phyloP scores from a whole-genome alignment of 2,329 filamentous ascomycete species.

The Cladophialophora chaetospira region DNA sequence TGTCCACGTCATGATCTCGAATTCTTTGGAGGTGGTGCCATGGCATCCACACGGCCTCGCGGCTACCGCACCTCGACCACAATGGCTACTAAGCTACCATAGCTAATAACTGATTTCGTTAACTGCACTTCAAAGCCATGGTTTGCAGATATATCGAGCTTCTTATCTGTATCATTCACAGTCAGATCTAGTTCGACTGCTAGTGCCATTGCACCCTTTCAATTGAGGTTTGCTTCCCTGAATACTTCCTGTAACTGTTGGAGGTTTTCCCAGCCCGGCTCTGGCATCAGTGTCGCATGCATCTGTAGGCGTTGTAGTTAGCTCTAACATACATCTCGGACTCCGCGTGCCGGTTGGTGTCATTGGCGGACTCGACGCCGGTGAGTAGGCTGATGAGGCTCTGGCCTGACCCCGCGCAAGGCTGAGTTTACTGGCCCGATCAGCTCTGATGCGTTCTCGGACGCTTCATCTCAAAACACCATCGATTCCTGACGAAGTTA shows the following conservation, averaged over 20 bases:
- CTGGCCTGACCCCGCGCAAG: constrained; percentile 4
- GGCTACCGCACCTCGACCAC: too few relatives aligned
- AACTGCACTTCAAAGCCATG: too few relatives aligned
- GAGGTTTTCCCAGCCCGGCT: neutral
- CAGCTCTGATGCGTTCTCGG: too few relatives aligned
- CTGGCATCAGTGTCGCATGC: neutral
- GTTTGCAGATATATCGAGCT: neutral
- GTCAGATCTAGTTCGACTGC: neutral
- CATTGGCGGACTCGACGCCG: constrained; percentile 3
- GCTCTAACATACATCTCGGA: neutral
- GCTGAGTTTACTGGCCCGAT: constrained; percentile 5
- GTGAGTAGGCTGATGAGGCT: neutral
- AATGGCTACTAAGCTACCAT: too few relatives aligned
- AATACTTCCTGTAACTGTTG: neutral
- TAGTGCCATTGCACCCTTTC: too few relatives aligned
- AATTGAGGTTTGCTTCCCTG: neutral
- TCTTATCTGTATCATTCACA: neutral
- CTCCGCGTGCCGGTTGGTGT: constrained; percentile 1
- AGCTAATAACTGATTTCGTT: too few relatives aligned
- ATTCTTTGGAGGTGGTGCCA: too few relatives aligned
- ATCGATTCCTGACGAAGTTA: too few relatives aligned
- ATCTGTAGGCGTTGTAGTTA: neutral
- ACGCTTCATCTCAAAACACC: too few relatives aligned
- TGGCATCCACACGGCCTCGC: too few relatives aligned
- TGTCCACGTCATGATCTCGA: neutral